Evolutionary conservation across 2,329 filamentous ascomycete species (phyloP).

Genomic region (Trichoderma harzianum): DNA sequence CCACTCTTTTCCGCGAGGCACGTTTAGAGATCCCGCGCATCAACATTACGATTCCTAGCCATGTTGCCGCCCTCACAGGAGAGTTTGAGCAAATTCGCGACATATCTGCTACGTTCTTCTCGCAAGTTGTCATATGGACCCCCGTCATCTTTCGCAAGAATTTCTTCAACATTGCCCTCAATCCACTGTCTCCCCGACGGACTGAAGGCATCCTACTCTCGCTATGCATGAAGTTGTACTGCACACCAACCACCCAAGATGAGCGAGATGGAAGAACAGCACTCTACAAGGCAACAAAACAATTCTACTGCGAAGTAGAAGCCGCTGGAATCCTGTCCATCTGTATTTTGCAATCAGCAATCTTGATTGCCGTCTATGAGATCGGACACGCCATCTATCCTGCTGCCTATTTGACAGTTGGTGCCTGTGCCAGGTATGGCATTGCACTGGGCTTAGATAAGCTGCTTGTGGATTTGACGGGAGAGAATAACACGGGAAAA

Average conservation of each 20-base stretch:
- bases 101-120: not conserved
- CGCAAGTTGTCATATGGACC: not conserved
- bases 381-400: not conserved
- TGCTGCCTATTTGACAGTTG: not conserved
- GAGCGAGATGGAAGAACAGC: not conserved
- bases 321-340: not conserved
- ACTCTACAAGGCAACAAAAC: not conserved
- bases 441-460: not conserved
- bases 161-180: not conserved
- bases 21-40: not conserved
- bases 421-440: not conserved
- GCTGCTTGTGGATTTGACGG: not conserved
- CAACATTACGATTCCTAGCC: not conserved
- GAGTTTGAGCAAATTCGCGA: not conserved
- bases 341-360: not conserved
- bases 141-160: not conserved
- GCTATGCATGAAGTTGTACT: conserved; percentile 1
- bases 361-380: not conserved
- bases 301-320: not conserved
- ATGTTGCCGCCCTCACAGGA: not conserved
- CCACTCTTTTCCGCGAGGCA: not conserved
- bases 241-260: not conserved
- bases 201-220: not conserved
- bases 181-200: not conserved
- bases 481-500: not conserved